Conservation (phyloP, 2,329 filamentous ascomycete genomes). For the Monilinia polystroma region DNA sequence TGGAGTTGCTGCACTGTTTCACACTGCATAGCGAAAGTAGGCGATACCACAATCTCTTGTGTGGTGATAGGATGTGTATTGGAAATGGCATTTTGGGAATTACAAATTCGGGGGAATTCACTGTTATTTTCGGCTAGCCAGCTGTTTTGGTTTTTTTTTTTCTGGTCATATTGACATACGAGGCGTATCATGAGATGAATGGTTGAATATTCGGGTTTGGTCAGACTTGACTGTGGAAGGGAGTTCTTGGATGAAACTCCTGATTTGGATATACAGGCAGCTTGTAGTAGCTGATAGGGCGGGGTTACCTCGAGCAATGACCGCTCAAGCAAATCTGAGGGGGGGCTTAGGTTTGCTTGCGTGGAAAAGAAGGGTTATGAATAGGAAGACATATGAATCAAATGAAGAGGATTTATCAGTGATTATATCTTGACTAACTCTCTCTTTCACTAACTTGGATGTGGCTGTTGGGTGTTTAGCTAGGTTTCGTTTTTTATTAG, state of each 20-base stretch:
- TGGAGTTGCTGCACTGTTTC: constrained; percentile 21
- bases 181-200: constrained; percentile 23
- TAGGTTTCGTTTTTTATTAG: not conserved
- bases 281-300: constrained; percentile 18
- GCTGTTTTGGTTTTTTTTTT: constrained; percentile 16
- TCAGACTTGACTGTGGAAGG: constrained; percentile 18
- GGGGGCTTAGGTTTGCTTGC: constrained; percentile 10
- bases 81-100: constrained; percentile 19
- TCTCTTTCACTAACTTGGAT: not conserved
- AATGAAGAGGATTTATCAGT: constrained; percentile 18
- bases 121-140: constrained; percentile 13
- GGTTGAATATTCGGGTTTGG: constrained; percentile 18
- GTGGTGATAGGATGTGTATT: constrained; percentile 23
- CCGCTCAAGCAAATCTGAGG: not conserved
- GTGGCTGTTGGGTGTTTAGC: not conserved
- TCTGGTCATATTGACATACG: constrained; percentile 18
- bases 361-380: constrained; percentile 17
- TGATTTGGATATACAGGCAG: constrained; percentile 19
- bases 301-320: not conserved
- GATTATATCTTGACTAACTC: constrained; percentile 3
- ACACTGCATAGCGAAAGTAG: constrained; percentile 21
- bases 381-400: constrained; percentile 7
- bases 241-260: constrained; percentile 23
- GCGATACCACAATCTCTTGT: constrained; percentile 18
- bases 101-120: constrained; percentile 11